Conservation (phyloP, 768 basidiomycete genomes). For the Hydnomerulius pinastri region DNA sequence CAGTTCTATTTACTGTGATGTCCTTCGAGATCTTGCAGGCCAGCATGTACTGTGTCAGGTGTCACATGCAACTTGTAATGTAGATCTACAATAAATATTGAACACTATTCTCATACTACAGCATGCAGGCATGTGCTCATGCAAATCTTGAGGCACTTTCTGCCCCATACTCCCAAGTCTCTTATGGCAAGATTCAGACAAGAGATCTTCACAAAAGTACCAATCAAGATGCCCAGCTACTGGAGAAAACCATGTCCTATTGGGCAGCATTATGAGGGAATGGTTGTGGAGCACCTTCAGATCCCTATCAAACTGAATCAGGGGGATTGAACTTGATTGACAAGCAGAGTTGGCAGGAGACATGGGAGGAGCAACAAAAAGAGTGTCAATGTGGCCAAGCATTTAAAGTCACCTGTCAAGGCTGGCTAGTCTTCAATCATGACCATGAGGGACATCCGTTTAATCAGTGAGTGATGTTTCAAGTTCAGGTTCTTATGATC, state of each 20-base stretch:
- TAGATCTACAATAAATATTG: background rate
- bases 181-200: background rate
- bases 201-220: background rate
- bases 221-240: background rate
- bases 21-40: background rate
- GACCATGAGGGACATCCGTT: background rate
- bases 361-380: background rate
- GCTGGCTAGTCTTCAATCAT: background rate
- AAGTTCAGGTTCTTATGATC: too few species aligned
- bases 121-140: background rate
- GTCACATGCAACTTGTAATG: background rate
- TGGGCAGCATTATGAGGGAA: background rate
- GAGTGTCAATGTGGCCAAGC: background rate
- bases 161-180: background rate
- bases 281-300: background rate
- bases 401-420: background rate
- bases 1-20: background rate
- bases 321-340: too few species aligned
- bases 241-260: background rate
- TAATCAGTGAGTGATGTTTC: background rate
- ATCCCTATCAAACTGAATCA: too few species aligned
- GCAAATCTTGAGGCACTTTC: background rate
- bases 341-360: too few species aligned
- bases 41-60: background rate
- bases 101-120: background rate